These are phyloP conservation scores for Aspergillus affinis DNA, from an alignment of 495 filamentous ascomycete genomes.

Conservation along the genomic window DNA sequence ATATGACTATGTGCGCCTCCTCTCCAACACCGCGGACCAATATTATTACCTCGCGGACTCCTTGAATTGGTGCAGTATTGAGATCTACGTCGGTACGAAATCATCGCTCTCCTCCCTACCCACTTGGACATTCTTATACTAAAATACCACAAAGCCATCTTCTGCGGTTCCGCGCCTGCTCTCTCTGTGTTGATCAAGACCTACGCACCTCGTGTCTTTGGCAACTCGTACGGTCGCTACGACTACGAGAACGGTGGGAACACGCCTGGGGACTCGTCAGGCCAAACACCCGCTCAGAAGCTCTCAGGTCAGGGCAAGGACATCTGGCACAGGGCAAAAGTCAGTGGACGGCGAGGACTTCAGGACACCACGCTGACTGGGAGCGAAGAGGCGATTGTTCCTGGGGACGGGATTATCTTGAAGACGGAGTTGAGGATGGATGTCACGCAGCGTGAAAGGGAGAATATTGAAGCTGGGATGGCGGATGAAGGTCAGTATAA, in stretches of 20 bases:
- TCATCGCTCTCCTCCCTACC: no score
- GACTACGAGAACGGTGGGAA: background rate
- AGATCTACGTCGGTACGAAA: background rate
- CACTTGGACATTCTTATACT: background rate
- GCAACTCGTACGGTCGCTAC: slow-evolving; percentile 1
- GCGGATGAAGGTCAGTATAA: background rate
- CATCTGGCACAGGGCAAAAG: background rate
- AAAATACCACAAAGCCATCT: background rate
- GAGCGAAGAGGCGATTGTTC: slow-evolving; percentile 6
- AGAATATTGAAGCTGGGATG: background rate
- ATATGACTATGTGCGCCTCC: background rate
- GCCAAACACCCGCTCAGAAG: background rate
- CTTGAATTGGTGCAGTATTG: background rate
- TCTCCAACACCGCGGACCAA: background rate
- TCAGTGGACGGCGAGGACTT: slow-evolving; percentile 1
- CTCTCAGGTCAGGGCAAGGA: background rate
- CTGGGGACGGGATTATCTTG: slow-evolving; percentile 1
- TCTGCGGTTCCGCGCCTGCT: background rate
- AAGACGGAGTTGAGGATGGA: slow-evolving; percentile 5
- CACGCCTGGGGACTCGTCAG: background rate
- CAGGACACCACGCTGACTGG: slow-evolving; percentile 1
- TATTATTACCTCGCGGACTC: background rate
- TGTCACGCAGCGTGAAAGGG: background rate
- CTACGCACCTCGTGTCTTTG: background rate
- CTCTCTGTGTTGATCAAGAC: background rate